These are phyloP conservation scores for Hericium erinaceus DNA, from an alignment of 768 basidiomycete species.

Conservation along the genomic window DNA sequence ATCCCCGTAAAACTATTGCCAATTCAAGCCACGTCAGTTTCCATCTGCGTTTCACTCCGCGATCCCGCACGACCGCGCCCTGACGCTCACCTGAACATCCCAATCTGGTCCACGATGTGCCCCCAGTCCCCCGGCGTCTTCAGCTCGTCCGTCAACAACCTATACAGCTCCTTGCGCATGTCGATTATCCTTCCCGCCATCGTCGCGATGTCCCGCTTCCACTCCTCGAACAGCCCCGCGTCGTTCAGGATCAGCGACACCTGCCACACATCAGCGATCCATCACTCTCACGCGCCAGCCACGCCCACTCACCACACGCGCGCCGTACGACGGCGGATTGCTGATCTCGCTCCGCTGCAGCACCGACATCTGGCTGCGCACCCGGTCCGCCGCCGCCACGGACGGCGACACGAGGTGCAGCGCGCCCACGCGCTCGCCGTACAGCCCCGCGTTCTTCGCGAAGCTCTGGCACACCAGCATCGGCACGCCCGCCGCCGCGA, in stretches of 20 bases:
- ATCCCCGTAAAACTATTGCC: slow-evolving; percentile 74
- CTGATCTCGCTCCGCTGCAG: slow-evolving; percentile 92
- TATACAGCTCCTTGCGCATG: slow-evolving; percentile 78
- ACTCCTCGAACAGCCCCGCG: slow-evolving; percentile 65
- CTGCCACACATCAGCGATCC: slow-evolving; percentile 26
- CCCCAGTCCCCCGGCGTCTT: slow-evolving; percentile 91
- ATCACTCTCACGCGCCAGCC: not conserved
- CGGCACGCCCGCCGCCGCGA: slow-evolving; percentile 65
- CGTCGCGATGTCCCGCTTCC: slow-evolving; percentile 82
- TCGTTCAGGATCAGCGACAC: slow-evolving; percentile 78
- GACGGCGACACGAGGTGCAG: slow-evolving; percentile 68
- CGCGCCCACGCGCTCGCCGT: slow-evolving; percentile 93
- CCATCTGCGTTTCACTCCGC: not conserved
- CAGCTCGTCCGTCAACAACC: slow-evolving; percentile 64
- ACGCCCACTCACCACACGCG: slow-evolving; percentile 57
- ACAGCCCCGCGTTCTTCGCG: slow-evolving; percentile 94
- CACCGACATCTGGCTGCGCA: slow-evolving; percentile 86
- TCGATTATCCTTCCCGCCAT: slow-evolving; percentile 92
- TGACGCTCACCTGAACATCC: slow-evolving; percentile 80
- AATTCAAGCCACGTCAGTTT: slow-evolving; percentile 11
- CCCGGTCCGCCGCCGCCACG: slow-evolving; percentile 57
- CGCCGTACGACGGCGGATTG: slow-evolving; percentile 88
- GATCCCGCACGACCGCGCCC: not conserved
- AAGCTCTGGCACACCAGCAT: slow-evolving; percentile 94
- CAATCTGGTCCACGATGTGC: slow-evolving; percentile 94